Base-by-base conservation (phyloP, 371 early-diverging fungal species). In the Zychaea mexicana region DNA sequence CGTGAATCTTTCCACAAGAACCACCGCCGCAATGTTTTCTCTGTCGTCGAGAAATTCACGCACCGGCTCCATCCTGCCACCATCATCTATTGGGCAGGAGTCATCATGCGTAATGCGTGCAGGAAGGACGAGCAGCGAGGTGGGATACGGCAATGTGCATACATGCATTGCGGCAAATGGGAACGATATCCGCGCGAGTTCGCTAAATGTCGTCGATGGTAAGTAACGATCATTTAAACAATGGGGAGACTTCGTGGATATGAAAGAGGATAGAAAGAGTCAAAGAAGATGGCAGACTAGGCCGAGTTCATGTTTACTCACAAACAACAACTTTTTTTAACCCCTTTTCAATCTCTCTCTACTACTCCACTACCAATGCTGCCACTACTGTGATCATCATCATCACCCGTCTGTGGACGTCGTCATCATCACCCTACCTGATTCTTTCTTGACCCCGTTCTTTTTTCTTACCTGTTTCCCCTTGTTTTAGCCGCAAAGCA, bases 51-150 rank as follows among this genome's bases (percentile, higher is more conserved):
- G 66, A 78, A 82, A 67, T 90, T 90, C 55, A 89, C 90, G 3
- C 77, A 83, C 61, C 83, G 87, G 28, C 62, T 81, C 28, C 88
- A 89, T 61, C 85, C 88, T 9, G 67, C 78, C 24, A 84, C 86
- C 54, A 85, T 92, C 60, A 88, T 84, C 47, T 86, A 87, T 60
- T 92, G 92, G 92, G 90, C 92, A 5, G 82, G 85, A 2, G 87
- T 89, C 13, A 88, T 90, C 61, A 92, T 92, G 92, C 84, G 90
- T 66, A 92, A 92, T 68, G 85, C 86, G 54, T 92, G 90, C 69
- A 85, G 90, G 42, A 90, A 89, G 57, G 91, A 92, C 67, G 91
- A 90, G 62, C 62, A 80, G 36, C 84, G 83, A 26, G 83, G 85
- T 57, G 89, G 88, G 31, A 81, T 90, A 36, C 84, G 90, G 36